Conservation (phyloP, 2,329 filamentous ascomycete species). For the Alternaria dauci region DNA sequence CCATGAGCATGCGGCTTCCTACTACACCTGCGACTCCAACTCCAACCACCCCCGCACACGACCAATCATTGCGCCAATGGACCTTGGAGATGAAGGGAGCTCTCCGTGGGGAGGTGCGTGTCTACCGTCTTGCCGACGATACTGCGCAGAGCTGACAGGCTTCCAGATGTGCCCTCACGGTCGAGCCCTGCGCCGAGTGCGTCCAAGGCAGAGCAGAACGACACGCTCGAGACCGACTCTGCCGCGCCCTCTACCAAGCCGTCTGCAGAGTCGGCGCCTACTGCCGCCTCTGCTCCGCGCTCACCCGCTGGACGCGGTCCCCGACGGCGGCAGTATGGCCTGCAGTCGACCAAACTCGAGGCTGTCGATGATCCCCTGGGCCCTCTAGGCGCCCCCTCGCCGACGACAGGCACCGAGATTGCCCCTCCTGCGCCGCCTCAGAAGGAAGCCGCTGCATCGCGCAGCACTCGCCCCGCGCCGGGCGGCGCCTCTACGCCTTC, state of each 20-base stretch:
- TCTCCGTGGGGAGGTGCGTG: conserved; percentile 54
- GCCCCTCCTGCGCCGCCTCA: conserved; percentile 74
- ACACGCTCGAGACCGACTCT: conserved; percentile 42
- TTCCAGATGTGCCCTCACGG: conserved; percentile 57
- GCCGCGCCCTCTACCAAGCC: conserved; percentile 27
- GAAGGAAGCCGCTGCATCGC: conserved; percentile 66
- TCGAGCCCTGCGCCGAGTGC: conserved; percentile 54
- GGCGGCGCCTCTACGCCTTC: conserved; percentile 62
- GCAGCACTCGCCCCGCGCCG: conserved; percentile 60
- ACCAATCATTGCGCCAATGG: conserved; percentile 42
- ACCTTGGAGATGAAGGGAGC: conserved; percentile 54
- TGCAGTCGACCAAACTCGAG: conserved; percentile 79
- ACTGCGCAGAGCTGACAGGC: conserved; percentile 25
- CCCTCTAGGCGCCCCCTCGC: conserved; percentile 74
- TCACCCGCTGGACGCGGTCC: conserved; percentile 60
- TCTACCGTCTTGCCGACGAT: neutral
- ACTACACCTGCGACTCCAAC: conserved; percentile 14
- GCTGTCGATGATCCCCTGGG: conserved; percentile 79
- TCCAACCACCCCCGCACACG: conserved; percentile 19
- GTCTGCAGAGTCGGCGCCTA: conserved; percentile 42
- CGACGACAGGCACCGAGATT: conserved; percentile 59
- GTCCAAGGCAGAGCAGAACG: conserved; percentile 49
- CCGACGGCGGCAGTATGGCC: conserved; percentile 68
- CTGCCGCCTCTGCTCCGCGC: conserved; percentile 54
- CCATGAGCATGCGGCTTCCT: conserved; percentile 1